These are phyloP conservation scores for Metschnikowia proteae DNA, from an alignment of 805 yeast genomes.

Conservation along the genomic window DNA sequence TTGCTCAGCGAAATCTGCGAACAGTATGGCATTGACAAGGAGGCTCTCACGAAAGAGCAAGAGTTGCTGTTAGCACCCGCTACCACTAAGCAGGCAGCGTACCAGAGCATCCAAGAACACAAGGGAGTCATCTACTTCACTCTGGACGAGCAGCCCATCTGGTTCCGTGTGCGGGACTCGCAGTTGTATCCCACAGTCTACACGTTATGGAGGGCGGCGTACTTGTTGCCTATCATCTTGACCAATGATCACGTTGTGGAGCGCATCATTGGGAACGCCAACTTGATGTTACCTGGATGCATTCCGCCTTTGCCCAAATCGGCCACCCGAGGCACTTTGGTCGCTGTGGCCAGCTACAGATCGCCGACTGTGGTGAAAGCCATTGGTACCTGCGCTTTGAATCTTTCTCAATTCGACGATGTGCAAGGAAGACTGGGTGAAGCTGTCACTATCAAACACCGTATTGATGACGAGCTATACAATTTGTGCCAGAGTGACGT, in stretches of 20 bases:
- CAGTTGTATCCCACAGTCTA: constrained; percentile 65
- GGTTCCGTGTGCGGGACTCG: constrained; percentile 62
- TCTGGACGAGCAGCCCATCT: constrained; percentile 61
- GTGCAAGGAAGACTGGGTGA: constrained; percentile 70
- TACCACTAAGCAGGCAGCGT: constrained; percentile 59
- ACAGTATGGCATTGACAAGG: constrained; percentile 38
- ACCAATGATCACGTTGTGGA: constrained; percentile 76
- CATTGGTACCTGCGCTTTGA: constrained; percentile 57
- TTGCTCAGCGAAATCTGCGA: constrained; percentile 43
- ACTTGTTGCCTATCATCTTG: constrained; percentile 57
- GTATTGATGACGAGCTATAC: constrained; percentile 61
- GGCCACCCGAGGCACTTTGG: constrained; percentile 52
- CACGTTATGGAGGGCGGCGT: constrained; percentile 68
- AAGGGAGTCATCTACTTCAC: constrained; percentile 65
- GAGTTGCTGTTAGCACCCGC: constrained; percentile 46
- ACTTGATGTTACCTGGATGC: constrained; percentile 73
- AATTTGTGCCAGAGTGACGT: constrained; percentile 47
- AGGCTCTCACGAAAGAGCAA: constrained; percentile 38
- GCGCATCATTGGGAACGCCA: constrained; percentile 73
- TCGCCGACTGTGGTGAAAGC: constrained; percentile 66
- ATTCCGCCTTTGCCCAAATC: constrained; percentile 54
- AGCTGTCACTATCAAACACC: constrained; percentile 72
- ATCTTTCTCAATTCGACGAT: constrained; percentile 41
- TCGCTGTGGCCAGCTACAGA: constrained; percentile 63
- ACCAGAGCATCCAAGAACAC: constrained; percentile 47